phyloP scores from a whole-genome alignment of 257 asterid species.

The Nemophila menziesii region DNA sequence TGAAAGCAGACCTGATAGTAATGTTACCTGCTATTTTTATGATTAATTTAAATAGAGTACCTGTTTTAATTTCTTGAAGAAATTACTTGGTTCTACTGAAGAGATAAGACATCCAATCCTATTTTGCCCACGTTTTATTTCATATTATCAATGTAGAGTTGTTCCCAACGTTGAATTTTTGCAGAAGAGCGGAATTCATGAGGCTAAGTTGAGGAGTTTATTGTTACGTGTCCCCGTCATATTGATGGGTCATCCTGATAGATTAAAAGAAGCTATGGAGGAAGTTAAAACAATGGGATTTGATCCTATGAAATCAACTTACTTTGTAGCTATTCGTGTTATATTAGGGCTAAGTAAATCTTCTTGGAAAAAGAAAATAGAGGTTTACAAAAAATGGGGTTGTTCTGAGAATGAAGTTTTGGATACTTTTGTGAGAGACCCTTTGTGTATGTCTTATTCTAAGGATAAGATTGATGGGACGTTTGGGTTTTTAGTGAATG shows the following conservation, averaged over 20 bases:
- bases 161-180: no score
- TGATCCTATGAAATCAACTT: background rate
- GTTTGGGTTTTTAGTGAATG: slow-evolving; percentile 14
- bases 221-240: background rate
- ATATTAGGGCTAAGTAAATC: slow-evolving; percentile 4
- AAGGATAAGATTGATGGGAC: slow-evolving; percentile 13
- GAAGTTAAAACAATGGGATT: no score
- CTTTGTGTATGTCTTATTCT: slow-evolving; percentile 16
- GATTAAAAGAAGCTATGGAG: no score
- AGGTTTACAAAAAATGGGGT: slow-evolving; percentile 18
- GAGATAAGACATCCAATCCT: background rate
- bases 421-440: slow-evolving; percentile 13
- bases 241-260: slow-evolving; percentile 7
- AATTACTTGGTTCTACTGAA: slow-evolving; percentile 3
- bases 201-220: background rate
- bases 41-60: slow-evolving; percentile 2
- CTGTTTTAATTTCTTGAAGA: slow-evolving; percentile 11
- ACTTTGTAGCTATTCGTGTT: slow-evolving; percentile 11
- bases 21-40: slow-evolving; percentile 3
- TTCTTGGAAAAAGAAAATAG: slow-evolving; percentile 6
- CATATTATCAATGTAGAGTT: no score
- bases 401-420: slow-evolving; percentile 18
- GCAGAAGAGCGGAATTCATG: slow-evolving; percentile 1
- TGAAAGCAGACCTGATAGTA: background rate
- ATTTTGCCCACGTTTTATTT: background rate